Conservation (phyloP, 768 basidiomycete genomes). For the Tephrocybe sp. region DNA sequence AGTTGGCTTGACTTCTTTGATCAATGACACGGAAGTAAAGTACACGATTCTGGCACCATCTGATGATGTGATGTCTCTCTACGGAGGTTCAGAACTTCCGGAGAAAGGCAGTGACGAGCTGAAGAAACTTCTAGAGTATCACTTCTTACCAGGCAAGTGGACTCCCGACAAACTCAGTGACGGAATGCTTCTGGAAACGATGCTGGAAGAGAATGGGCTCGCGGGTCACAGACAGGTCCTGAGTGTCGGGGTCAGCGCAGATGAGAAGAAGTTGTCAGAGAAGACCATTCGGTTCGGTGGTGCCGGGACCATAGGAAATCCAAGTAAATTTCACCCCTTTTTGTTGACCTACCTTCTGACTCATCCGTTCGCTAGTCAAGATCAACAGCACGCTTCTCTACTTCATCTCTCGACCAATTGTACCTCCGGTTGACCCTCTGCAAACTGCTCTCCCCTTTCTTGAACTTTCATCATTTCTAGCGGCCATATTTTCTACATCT, state of each 20-base stretch:
- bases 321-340: conserved; percentile 48
- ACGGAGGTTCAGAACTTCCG: conserved; percentile 56
- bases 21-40: conserved; percentile 66
- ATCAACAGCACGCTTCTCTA: conserved; percentile 84
- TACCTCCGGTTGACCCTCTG: conserved; percentile 80
- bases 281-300: conserved; percentile 80
- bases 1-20: conserved; percentile 66
- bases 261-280: conserved; percentile 45
- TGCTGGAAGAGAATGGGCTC: conserved; percentile 70
- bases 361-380: conserved; percentile 50
- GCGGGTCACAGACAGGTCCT: conserved; percentile 71
- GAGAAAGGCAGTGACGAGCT: conserved; percentile 67
- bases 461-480: conserved; percentile 89
- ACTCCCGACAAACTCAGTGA: conserved; percentile 66
- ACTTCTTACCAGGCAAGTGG: conserved; percentile 87
- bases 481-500: conserved; percentile 83
- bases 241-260: conserved; percentile 57
- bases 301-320: conserved; percentile 75
- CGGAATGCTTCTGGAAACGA: conserved; percentile 79
- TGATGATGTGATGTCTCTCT: conserved; percentile 77
- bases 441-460: conserved; percentile 79
- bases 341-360: conserved; percentile 5
- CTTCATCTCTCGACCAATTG: conserved; percentile 80
- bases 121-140: conserved; percentile 77
- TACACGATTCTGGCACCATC: conserved; percentile 92